phyloP scores from a whole-genome alignment of 2,329 filamentous ascomycete genomes.

The Cordyceps cateniannulata region DNA sequence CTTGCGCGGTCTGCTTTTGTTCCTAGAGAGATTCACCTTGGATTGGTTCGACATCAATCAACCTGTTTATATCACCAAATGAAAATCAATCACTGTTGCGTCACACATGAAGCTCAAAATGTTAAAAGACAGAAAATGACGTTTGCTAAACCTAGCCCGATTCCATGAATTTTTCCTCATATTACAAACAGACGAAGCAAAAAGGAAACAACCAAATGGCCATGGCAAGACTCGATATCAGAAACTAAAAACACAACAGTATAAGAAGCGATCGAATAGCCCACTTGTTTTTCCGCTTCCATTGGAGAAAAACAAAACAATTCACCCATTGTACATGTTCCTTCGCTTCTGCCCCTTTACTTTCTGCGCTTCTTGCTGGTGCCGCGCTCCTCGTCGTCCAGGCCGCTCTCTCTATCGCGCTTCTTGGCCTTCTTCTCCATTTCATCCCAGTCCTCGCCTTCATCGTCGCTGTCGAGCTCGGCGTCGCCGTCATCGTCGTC shows the following conservation, averaged over 20 bases:
- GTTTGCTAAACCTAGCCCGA: background rate
- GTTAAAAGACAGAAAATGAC: background rate
- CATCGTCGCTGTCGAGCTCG: constrained; percentile 62
- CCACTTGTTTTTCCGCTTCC: constrained; percentile 4
- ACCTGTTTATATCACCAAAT: background rate
- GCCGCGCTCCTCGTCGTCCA: constrained; percentile 58
- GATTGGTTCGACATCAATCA: background rate
- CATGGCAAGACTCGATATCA: background rate
- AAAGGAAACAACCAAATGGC: background rate
- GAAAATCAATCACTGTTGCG: background rate
- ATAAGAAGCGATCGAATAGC: background rate
- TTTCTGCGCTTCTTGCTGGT: constrained; percentile 56
- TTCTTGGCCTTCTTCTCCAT: constrained; percentile 86
- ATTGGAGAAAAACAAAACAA: background rate
- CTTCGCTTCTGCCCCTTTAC: constrained; percentile 17
- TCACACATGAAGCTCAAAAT: background rate
- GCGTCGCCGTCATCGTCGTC: constrained; percentile 67
- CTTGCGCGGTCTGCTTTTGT: background rate
- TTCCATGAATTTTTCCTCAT: background rate
- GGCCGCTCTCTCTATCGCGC: constrained; percentile 60
- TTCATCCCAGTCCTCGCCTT: constrained; percentile 90
- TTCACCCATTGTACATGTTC: constrained; percentile 1
- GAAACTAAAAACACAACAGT: background rate
- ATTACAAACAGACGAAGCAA: background rate
- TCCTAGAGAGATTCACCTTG: background rate